A percentile compares a stretch with the other conserved stretches of the same genome.
phyloP scores from a whole-genome alignment of 805 yeast genomes.

The Metschnikowia gelsemii region DNA sequence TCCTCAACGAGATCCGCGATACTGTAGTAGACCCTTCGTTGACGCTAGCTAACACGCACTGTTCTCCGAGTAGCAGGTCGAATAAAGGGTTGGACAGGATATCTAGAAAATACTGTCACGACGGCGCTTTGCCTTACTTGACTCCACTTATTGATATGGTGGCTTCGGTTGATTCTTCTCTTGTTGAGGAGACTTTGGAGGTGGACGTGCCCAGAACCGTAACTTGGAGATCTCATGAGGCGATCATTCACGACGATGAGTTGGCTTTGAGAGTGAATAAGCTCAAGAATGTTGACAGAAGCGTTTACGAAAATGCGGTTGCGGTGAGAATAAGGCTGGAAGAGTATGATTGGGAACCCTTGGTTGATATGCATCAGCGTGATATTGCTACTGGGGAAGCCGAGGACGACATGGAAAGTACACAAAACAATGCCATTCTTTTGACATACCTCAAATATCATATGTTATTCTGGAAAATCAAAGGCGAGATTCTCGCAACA shows the following conservation, averaged over 20 bases:
- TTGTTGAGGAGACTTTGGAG: constrained; percentile 32
- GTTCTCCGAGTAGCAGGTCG: constrained; percentile 19
- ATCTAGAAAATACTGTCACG: constrained; percentile 44
- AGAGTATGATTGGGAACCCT: constrained; percentile 83
- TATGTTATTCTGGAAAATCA: constrained; percentile 60
- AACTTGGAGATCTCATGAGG: constrained; percentile 55
- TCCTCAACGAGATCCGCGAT: constrained; percentile 57
- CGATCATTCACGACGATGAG: constrained; percentile 67
- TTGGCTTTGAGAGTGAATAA: constrained; percentile 59
- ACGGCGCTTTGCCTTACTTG: constrained; percentile 31
- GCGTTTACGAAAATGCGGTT: constrained; percentile 33
- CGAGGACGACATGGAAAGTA: constrained; percentile 53
- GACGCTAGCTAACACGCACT: constrained; percentile 50
- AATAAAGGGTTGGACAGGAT: constrained; percentile 50
- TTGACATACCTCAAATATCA: constrained; percentile 74
- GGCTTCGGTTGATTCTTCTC: constrained; percentile 33
- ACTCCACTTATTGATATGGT: constrained; percentile 43
- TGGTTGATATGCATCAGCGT: constrained; percentile 56
- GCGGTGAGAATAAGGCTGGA: too few relatives aligned
- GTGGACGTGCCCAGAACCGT: constrained; percentile 34
- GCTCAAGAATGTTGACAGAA: constrained; percentile 30
- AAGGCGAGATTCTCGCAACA: constrained; percentile 68
- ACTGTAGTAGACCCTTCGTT: constrained; percentile 66
- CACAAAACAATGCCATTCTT: constrained; percentile 71
- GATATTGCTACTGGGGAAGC: constrained; percentile 51